phyloP scores from a whole-genome alignment of 495 filamentous ascomycete genomes.

The Penicillium coffeae region DNA sequence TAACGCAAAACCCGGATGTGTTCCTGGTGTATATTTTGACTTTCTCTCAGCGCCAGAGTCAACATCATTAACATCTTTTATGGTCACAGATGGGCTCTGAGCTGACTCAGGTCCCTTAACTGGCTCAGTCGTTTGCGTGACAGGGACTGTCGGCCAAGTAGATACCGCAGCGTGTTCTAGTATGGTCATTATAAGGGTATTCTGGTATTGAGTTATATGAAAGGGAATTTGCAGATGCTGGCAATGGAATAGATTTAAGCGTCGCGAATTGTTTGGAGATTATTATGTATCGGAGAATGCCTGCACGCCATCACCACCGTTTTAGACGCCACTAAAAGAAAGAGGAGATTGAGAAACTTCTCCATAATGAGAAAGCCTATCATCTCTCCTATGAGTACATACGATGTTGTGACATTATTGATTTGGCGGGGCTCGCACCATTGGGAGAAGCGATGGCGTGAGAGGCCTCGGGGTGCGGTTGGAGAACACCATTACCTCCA shows the following conservation, averaged over 20 bases:
- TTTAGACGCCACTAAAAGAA: constrained; percentile 18
- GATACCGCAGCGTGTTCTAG: constrained; percentile 11
- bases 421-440: constrained; percentile 22
- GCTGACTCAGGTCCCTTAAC: constrained; percentile 9
- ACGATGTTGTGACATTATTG: too few species aligned
- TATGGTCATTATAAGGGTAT: constrained; percentile 12
- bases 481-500: constrained; percentile 22
- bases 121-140: constrained; percentile 4
- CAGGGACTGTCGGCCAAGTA: constrained; percentile 5
- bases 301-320: constrained; percentile 22
- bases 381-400: too few species aligned
- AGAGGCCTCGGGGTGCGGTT: constrained; percentile 8
- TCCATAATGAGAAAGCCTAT: too few species aligned
- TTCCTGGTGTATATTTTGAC: too few species aligned
- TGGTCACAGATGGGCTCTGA: constrained; percentile 11
- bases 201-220: too few species aligned
- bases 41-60: not conserved
- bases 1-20: constrained; percentile 23
- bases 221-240: too few species aligned
- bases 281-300: constrained; percentile 5
- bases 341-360: too few species aligned
- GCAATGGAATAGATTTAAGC: too few species aligned
- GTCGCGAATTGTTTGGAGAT: not conserved
- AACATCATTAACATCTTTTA: constrained; percentile 6
- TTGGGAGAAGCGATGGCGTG: constrained; percentile 16